These are phyloP conservation scores for Trichoderma erinaceum DNA, from an alignment of 495 filamentous ascomycete genomes.

Conservation along the genomic window DNA sequence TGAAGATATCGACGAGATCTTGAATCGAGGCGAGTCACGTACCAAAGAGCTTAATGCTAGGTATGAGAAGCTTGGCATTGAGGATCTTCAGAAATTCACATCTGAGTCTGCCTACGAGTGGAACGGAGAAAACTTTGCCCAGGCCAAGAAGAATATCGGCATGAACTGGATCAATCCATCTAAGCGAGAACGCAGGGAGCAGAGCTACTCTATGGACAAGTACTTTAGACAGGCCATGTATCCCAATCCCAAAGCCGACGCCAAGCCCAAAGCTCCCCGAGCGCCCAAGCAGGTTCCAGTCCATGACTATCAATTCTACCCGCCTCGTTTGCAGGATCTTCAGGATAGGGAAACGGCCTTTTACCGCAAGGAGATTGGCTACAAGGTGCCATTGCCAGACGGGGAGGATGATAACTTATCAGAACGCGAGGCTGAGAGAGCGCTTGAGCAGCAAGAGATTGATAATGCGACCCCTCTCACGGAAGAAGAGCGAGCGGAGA, in stretches of 20 bases:
- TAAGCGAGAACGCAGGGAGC: slow-evolving; percentile 97
- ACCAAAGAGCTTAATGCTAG: slow-evolving; percentile 85
- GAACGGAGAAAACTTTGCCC: slow-evolving; percentile 93
- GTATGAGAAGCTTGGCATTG: slow-evolving; percentile 96
- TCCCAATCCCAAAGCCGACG: slow-evolving; percentile 69
- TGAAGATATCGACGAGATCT: slow-evolving; percentile 82
- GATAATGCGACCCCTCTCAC: slow-evolving; percentile 85
- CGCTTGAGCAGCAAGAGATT: slow-evolving; percentile 83
- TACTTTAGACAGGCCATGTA: slow-evolving; percentile 88
- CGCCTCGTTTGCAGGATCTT: slow-evolving; percentile 69
- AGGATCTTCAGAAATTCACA: slow-evolving; percentile 96
- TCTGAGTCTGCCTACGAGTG: slow-evolving; percentile 97
- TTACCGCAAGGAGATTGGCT: slow-evolving; percentile 90
- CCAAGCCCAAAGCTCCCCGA: slow-evolving; percentile 91
- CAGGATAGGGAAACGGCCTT: slow-evolving; percentile 95
- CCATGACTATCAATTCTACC: slow-evolving; percentile 98
- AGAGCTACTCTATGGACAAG: slow-evolving; percentile 96
- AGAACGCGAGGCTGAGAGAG: slow-evolving; percentile 80
- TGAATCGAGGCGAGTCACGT: slow-evolving; percentile 79
- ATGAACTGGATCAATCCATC: slow-evolving; percentile 97
- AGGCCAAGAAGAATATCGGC: slow-evolving; percentile 89
- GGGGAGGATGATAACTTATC: slow-evolving; percentile 76
- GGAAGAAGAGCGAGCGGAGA: slow-evolving; percentile 82
- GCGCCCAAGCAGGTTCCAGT: slow-evolving; percentile 88
- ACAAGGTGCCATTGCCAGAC: slow-evolving; percentile 81